These are phyloP conservation scores for Sonneratia caseolaris DNA, from an alignment of 345 rosid species.

Conservation along the genomic window DNA sequence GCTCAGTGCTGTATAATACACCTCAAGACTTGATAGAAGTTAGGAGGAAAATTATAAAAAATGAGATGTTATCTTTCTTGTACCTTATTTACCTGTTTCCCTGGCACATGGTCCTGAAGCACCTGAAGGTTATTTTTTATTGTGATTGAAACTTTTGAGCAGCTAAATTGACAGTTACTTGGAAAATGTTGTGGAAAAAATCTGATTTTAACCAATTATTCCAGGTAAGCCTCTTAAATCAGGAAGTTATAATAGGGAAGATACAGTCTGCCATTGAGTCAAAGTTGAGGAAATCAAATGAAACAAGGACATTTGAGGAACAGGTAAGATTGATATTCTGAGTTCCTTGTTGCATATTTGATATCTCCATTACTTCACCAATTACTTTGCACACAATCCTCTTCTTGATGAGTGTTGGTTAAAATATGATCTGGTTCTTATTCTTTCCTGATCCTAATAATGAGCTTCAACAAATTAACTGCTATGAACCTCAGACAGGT, in stretches of 20 bases:
- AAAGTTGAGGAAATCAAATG: conserved; percentile 65
- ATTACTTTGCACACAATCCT: background rate
- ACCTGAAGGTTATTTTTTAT: background rate
- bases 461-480: too few relatives aligned
- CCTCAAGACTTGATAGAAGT: background rate
- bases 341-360: background rate
- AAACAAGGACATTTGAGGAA: conserved; percentile 63
- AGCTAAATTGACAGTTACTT: background rate
- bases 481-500: background rate
- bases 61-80: background rate
- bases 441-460: too few relatives aligned
- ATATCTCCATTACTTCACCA: background rate
- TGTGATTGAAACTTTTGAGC: background rate
- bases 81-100: background rate
- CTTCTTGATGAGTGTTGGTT: background rate
- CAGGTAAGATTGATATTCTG: conserved; percentile 39
- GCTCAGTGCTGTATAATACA: background rate
- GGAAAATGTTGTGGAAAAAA: background rate
- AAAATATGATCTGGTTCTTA: background rate
- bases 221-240: conserved; percentile 95
- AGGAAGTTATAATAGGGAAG: conserved; percentile 69
- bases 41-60: background rate
- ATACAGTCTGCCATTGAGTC: conserved; percentile 69
- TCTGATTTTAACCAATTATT: conserved; percentile 4
- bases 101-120: background rate